Evolutionary conservation across 2,329 filamentous ascomycete species (phyloP).

Genomic region (Xylaria sp.): DNA sequence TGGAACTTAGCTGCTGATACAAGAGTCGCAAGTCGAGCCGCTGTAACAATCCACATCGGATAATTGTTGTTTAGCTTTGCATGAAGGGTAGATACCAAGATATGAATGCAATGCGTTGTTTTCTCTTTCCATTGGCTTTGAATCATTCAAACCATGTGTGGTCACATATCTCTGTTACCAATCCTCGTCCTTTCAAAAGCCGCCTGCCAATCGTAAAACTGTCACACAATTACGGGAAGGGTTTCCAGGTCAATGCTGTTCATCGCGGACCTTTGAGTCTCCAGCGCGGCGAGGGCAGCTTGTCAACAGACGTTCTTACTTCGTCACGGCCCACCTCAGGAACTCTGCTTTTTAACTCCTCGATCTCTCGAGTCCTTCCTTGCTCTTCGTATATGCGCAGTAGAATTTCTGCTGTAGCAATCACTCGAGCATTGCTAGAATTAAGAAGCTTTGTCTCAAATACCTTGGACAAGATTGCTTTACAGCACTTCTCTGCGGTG

Average conservation of each 20-base stretch:
- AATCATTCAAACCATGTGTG: too few species aligned
- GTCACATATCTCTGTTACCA: neutral
- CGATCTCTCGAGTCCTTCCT: conserved; percentile 15
- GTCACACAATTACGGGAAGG: neutral
- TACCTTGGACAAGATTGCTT: conserved; percentile 26
- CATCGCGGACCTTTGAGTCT: neutral
- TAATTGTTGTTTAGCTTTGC: too few species aligned
- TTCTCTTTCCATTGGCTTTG: neutral
- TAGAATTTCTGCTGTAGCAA: conserved; percentile 27
- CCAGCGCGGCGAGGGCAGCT: conserved; percentile 22
- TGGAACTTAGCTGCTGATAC: neutral
- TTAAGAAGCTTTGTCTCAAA: conserved; percentile 15
- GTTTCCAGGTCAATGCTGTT: neutral
- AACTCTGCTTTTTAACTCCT: conserved; percentile 23
- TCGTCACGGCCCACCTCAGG: conserved; percentile 9
- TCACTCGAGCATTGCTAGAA: conserved; percentile 24
- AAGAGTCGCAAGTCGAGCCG: neutral
- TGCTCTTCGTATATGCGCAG: conserved; percentile 32
- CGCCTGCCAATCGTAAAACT: neutral
- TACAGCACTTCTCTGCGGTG: conserved; percentile 28
- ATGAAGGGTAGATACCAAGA: too few species aligned
- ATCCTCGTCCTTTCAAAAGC: neutral
- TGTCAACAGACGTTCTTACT: conserved; percentile 20
- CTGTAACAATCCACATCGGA: neutral
- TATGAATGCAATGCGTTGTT: too few species aligned